These are phyloP conservation scores for Sphenostylis stenocarpa DNA, from an alignment of 306 rosid species.

Conservation along the genomic window DNA sequence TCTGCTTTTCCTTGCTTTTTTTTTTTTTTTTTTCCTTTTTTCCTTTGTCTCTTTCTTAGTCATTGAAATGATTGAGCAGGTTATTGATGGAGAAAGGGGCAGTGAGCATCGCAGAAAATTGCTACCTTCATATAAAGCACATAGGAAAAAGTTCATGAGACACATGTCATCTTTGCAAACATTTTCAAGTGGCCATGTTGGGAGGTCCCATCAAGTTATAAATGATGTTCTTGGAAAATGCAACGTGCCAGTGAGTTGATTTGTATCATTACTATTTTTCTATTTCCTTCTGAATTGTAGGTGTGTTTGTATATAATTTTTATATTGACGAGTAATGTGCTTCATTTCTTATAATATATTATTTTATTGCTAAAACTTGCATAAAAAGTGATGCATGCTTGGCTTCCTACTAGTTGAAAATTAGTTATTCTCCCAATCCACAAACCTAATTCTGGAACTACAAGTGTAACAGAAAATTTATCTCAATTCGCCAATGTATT, in stretches of 20 bases:
- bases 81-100: conserved; percentile 84
- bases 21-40: neutral
- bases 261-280: neutral
- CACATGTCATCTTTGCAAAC: conserved; percentile 39
- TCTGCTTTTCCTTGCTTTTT: neutral
- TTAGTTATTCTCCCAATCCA: neutral
- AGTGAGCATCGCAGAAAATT: conserved; percentile 68
- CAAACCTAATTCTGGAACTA: neutral
- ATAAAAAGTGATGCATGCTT: neutral
- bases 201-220: conserved; percentile 56
- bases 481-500: neutral
- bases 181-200: conserved; percentile 57
- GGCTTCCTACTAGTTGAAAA: neutral
- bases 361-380: neutral
- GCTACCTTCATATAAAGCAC: conserved; percentile 87
- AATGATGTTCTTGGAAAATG: conserved; percentile 54
- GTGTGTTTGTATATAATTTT: neutral
- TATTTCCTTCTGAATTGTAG: conserved; percentile 5
- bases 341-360: neutral
- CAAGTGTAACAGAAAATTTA: neutral
- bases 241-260: conserved; percentile 67
- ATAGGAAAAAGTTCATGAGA: conserved; percentile 54
- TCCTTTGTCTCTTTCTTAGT: neutral
- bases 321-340: conserved; percentile 1
- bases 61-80: conserved; percentile 42